Base-by-base conservation (phyloP, 1,284 basidiomycete genomes). In the Ustilago cynodontis region DNA sequence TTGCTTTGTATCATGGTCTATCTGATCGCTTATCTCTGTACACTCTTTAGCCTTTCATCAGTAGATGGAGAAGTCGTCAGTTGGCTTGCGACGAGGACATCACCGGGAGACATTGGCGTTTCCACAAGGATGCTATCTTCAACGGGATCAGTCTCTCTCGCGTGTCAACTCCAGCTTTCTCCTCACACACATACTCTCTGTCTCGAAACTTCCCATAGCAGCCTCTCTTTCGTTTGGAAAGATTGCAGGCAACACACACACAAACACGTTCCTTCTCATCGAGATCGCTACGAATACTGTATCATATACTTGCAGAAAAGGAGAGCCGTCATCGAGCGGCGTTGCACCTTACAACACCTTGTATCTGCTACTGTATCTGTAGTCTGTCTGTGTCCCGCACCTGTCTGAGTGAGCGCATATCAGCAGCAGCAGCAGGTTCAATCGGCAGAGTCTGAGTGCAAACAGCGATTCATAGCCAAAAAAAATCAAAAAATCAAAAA, bases 71-170 rank as follows among this genome's bases (percentile, higher is more conserved):
- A 28, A 53, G 56, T 22, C 26, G 41, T 22, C 26, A 33, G 18
- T 29, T n/a, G 52, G 47, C n/a, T 28, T 45, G 57, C 53, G 60
- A 72, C 29, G 70, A 72, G 70, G 70, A 67, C 70, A 66, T 72
- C 70, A 50, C 70, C 70, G 54, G 50, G 58, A 72, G 60, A 22
- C 8, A 18, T 31, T 41, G 18, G 31, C 31, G 31, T 33, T 33
- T 11, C 11, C 5, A 11, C 31, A 33, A 11, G 31, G 11, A 33
- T 11, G 31, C 31, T 33, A 11, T 33, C 56, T 65, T 29, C 49
- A 57, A 52, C 65, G 70, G 65, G 64, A 66, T 53, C 45, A 20
- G 70, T 72, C 70, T 63, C 70, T 72, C 70, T 72, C 53, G 60
- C 57, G 33, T 29, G 20, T 10, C 41, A 54, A 45, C 11, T 16